phyloP scores from a whole-genome alignment of 2,329 filamentous ascomycete genomes.

The Ophioceras dolichostomum region DNA sequence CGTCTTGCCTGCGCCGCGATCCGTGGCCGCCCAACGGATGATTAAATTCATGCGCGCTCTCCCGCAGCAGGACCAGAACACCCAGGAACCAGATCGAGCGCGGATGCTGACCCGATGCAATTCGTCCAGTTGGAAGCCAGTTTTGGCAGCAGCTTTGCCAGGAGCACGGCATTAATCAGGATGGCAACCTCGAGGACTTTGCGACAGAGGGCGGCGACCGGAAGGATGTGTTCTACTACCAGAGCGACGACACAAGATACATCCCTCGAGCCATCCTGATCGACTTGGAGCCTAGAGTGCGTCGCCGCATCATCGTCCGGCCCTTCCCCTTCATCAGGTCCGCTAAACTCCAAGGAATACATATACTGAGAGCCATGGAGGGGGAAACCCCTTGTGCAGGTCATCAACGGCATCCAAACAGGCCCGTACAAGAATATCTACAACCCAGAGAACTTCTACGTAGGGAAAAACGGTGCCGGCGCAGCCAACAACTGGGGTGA shows the following conservation, averaged over 20 bases:
- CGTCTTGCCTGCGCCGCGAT: conserved; percentile 28
- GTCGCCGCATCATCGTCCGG: no score
- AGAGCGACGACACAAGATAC: conserved; percentile 97
- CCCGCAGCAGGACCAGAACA: neutral
- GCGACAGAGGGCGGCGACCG: conserved; percentile 94
- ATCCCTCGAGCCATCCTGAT: conserved; percentile 93
- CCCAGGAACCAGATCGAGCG: neutral
- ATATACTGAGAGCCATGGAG: neutral
- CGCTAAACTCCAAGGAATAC: neutral
- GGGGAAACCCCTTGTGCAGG: conserved; percentile 23
- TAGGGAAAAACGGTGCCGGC: conserved; percentile 85
- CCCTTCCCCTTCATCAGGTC: no score
- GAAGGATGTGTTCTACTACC: conserved; percentile 99
- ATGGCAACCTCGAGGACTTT: conserved; percentile 95
- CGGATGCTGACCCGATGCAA: no score
- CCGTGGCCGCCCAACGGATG: conserved; percentile 3
- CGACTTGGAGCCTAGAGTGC: conserved; percentile 81
- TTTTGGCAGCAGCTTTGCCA: conserved; percentile 99
- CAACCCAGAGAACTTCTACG: conserved; percentile 98
- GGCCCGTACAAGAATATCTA: conserved; percentile 97
- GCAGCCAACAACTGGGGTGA: conserved; percentile 98
- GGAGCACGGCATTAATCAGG: conserved; percentile 94
- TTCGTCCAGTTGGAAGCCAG: conserved; percentile 81
- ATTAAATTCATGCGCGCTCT: neutral
- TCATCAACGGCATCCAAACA: conserved; percentile 85